Conservation (phyloP, 306 rosid genomes). For the Vigna hirtella region DNA sequence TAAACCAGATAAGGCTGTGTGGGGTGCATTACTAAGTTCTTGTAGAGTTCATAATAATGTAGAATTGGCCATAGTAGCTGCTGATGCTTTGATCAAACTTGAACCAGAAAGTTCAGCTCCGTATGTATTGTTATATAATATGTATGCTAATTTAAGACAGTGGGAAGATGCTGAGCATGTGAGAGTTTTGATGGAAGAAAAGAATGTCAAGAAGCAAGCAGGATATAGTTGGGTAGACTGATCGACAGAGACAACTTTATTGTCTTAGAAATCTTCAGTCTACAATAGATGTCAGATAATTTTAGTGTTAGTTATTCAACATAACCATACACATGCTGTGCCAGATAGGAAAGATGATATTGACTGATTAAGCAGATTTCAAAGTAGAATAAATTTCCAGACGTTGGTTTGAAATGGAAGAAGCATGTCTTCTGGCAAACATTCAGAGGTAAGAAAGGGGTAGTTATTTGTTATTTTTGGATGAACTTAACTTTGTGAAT, state of each 20-base stretch:
- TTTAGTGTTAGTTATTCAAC: conserved; percentile 25
- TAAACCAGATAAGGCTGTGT: conserved; percentile 59
- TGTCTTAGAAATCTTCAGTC: conserved; percentile 21
- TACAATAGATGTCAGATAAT: conserved; percentile 26
- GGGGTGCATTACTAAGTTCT: conserved; percentile 62
- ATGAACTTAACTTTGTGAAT: conserved; percentile 22
- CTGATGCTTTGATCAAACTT: conserved; percentile 56
- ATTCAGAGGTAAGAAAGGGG: conserved; percentile 40
- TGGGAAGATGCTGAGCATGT: conserved; percentile 62
- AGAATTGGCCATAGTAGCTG: conserved; percentile 53
- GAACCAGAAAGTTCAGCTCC: conserved; percentile 66
- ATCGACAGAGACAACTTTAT: conserved; percentile 25
- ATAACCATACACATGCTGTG: conserved; percentile 17
- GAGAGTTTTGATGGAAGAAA: conserved; percentile 53
- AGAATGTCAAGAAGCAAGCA: conserved; percentile 52
- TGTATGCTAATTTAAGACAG: conserved; percentile 58
- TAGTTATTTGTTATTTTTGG: conserved; percentile 39
- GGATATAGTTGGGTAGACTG: conserved; percentile 60
- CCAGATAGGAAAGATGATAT: conserved; percentile 15
- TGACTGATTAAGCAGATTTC: conserved; percentile 10
- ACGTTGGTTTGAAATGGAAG: conserved; percentile 31
- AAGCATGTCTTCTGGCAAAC: conserved; percentile 29
- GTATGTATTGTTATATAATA: conserved; percentile 55
- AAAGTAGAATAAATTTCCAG: neutral
- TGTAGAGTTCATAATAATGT: conserved; percentile 59